Conservation (phyloP, 495 filamentous ascomycete genomes). For the Cairneyella variabilis region DNA sequence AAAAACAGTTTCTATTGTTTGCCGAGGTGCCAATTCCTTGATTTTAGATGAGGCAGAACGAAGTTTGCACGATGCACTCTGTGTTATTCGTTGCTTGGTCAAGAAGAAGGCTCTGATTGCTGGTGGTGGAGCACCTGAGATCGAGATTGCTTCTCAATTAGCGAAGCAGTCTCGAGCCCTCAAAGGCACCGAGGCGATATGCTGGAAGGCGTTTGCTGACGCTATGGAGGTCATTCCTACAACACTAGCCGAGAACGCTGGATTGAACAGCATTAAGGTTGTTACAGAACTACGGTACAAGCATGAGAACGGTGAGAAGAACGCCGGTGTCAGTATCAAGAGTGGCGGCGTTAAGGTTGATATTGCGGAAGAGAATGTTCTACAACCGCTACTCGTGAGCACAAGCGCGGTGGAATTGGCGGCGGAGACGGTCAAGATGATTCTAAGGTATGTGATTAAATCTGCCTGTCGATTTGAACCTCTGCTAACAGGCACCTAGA, state of each 20-base stretch:
- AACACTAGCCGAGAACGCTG: constrained; percentile 94
- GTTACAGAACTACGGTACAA: constrained; percentile 94
- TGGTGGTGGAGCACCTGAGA: constrained; percentile 92
- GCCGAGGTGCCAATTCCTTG: constrained; percentile 87
- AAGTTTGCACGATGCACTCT: constrained; percentile 92
- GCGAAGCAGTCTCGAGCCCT: constrained; percentile 76
- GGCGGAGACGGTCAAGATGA: constrained; percentile 97
- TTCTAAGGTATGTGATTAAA: too few relatives aligned
- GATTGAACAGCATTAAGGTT: constrained; percentile 95
- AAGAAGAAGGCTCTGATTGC: constrained; percentile 98
- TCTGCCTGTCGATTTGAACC: too few relatives aligned
- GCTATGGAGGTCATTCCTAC: constrained; percentile 97
- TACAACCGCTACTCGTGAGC: constrained; percentile 93
- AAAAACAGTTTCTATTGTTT: constrained; percentile 90
- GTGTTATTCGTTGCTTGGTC: constrained; percentile 94
- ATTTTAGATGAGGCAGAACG: constrained; percentile 97
- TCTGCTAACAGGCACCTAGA: background rate
- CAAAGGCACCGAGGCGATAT: constrained; percentile 90
- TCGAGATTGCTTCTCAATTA: constrained; percentile 83
- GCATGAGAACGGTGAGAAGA: constrained; percentile 91
- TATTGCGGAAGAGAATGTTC: constrained; percentile 93
- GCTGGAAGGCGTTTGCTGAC: constrained; percentile 97
- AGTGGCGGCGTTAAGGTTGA: constrained; percentile 92
- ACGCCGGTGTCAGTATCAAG: constrained; percentile 95
- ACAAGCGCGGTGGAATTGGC: constrained; percentile 97